These are phyloP conservation scores for Monosporascus sp. DNA, from an alignment of 2,329 filamentous ascomycete species.

Conservation along the genomic window DNA sequence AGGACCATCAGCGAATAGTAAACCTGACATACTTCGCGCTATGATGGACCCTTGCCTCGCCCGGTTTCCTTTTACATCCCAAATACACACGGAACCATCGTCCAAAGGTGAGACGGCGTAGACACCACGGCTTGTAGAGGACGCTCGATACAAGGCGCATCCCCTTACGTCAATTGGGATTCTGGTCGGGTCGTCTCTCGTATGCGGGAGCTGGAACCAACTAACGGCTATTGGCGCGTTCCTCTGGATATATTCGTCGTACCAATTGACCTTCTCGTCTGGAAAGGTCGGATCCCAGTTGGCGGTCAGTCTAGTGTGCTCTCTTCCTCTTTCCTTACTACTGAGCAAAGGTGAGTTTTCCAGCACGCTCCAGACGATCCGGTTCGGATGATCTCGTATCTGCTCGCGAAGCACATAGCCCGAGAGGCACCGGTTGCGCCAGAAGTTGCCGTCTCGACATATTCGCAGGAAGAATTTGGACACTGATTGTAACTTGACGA, in stretches of 20 bases:
- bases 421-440: conserved; percentile 71
- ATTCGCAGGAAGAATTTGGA: conserved; percentile 61
- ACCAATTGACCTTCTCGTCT: conserved; percentile 72
- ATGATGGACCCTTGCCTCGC: conserved; percentile 56
- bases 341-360: conserved; percentile 16
- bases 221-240: conserved; percentile 67
- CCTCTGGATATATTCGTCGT: conserved; percentile 81
- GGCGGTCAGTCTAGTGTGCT: conserved; percentile 55
- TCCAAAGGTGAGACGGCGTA: conserved; percentile 72
- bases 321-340: conserved; percentile 24
- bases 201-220: conserved; percentile 66
- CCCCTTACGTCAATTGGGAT: conserved; percentile 65
- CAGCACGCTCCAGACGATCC: conserved; percentile 15
- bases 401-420: conserved; percentile 59
- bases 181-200: conserved; percentile 34
- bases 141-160: conserved; percentile 59
- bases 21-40: conserved; percentile 58
- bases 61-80: conserved; percentile 63
- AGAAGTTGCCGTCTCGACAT: conserved; percentile 69
- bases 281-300: conserved; percentile 81
- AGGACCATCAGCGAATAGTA: conserved; percentile 56
- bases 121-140: conserved; percentile 44
- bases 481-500: conserved; percentile 64
- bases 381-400: conserved; percentile 28
- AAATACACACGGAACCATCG: conserved; percentile 82